Base-by-base conservation (phyloP, 176 grass and related monocot species). In the Avena atlantica region DNA sequence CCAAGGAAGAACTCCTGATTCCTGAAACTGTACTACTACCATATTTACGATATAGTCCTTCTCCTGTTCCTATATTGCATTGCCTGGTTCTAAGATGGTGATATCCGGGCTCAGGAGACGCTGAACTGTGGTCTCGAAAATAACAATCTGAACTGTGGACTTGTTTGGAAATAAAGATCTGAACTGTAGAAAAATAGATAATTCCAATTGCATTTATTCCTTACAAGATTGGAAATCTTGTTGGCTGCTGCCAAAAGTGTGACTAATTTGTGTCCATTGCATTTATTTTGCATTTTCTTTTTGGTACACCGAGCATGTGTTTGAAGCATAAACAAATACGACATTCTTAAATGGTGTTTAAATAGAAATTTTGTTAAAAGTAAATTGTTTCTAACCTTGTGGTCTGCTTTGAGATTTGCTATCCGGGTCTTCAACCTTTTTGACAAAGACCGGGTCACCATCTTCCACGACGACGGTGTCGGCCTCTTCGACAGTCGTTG, bases 1-100 rank as follows among this genome's bases (percentile, higher is more conserved):
- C 29, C 58, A 9, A 19, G 27, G 74, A 77, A 77, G 50, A 42
- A 74, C 48, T 59, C 36, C 85, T 76, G 79, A 74, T 36, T 59
- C 36, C 85, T 76, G 79, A 76, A 8, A 31, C 73, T 76, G 17
- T 40, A 13, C 15, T 37, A 52, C 25, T 3, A 10, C 3, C 2
- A 5, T 0, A 63, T 77, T 78, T 77, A 8, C 16, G 31, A 44
- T 6, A 9, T 48, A 17, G 2, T 11, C 82, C 82, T 34, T 77
- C 0, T 31, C 1, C 0, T 69, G 2, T 19, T 3, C 0, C 12
- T 0, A 76, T 68, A 84, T 74, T 0, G 1, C 0, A 3, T 1
- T 1, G 1, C 2, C 0, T 21, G 34, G 44, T 11, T 56, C 29
- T 14, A 5, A 21, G 3, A 19, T 11, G n/a, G n/a, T 6, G 17